Evolutionary conservation across 805 yeast genomes (phyloP).

Genomic region (Wickerhamiella siamensis): DNA sequence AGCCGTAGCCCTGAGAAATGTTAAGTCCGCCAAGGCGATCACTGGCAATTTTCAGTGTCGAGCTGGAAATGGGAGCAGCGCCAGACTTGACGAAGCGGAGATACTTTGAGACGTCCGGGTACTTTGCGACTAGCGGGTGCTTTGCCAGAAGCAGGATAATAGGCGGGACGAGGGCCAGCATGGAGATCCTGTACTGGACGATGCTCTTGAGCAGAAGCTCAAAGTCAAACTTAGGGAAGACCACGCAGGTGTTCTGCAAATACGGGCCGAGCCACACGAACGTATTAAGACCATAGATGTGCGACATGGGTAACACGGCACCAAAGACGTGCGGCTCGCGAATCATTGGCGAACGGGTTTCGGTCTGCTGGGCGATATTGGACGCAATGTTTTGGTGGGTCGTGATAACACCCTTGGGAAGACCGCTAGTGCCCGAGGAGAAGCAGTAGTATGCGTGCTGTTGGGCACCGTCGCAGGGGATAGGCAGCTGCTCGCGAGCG

Average conservation of each 20-base stretch:
- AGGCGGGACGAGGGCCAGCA: conserved; percentile 31
- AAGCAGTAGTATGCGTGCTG: conserved; percentile 22
- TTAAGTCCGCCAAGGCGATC: conserved; percentile 8
- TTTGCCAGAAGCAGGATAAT: conserved; percentile 33
- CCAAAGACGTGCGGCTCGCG: conserved; percentile 22
- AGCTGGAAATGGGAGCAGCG: conserved; percentile 32
- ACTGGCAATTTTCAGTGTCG: conserved; percentile 8
- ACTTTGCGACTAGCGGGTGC: conserved; percentile 31
- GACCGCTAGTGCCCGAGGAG: conserved; percentile 34
- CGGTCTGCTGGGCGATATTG: conserved; percentile 21
- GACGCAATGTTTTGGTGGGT: conserved; percentile 40
- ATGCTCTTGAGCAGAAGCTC: conserved; percentile 20
- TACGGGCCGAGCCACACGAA: conserved; percentile 19
- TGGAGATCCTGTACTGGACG: conserved; percentile 24
- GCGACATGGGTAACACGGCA: conserved; percentile 25
- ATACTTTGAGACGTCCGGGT: conserved; percentile 29
- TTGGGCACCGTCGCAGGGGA: conserved; percentile 8
- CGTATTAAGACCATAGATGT: conserved; percentile 22
- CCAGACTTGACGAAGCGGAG: conserved; percentile 27
- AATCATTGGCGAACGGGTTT: conserved; percentile 5
- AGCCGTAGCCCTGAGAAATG: conserved; percentile 28
- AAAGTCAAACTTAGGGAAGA: conserved; percentile 25
- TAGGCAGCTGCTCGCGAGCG: conserved; percentile 7
- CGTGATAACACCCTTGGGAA: conserved; percentile 64
- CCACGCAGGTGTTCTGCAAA: conserved; percentile 15